Base-by-base conservation (phyloP, 306 rosid species). In the Quercus robur region DNA sequence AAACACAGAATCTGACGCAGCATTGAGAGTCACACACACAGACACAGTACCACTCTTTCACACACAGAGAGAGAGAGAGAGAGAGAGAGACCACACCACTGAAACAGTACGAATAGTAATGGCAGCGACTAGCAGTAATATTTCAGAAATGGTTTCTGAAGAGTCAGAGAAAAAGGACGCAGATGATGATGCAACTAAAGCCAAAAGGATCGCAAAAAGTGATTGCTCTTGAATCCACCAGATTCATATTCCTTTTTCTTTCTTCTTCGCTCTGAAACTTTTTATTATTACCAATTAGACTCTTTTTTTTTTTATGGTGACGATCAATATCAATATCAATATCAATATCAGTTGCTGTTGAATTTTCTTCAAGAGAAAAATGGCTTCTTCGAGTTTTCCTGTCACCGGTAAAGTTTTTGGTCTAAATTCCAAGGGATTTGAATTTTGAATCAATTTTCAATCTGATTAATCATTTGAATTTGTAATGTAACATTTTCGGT, bases 81-180 rank as follows among this genome's bases (percentile, higher is more conserved):
- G 35, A 31, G 52, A 9, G 51, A 3, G 72, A 49, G 54, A 49
- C 1, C 54, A 49, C 54, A 49, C 3, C 30, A n/a, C 25, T 5
- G 15, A 33, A 38, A 18, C 41, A 9, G 72, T 67, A 67, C 72
- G 72, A 67, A 18, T 35, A 35, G 52, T 67, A 67, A 67, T 67
- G 72, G 72, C 72, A 67, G 72, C 17, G 52, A 35, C 52, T 31
- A 67, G 72, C 4, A 7, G 72, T 19, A 31, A 67, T 35, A 35
- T 46, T 12, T 11, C 72, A 67, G 72, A 35, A 14, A 67, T 13
- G 25, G 72, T 67, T 49, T n/a, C 72, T 33, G 72, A 67, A 14
- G 72, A 33, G 52, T 33, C 72, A 67, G 72, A 67, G 72, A 67
- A 67, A 67, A 67, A 35, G 51, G 72, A 67, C 13, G 72, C 25